Conservation (phyloP, 257 asterid genomes). For the Ballota nigra region DNA sequence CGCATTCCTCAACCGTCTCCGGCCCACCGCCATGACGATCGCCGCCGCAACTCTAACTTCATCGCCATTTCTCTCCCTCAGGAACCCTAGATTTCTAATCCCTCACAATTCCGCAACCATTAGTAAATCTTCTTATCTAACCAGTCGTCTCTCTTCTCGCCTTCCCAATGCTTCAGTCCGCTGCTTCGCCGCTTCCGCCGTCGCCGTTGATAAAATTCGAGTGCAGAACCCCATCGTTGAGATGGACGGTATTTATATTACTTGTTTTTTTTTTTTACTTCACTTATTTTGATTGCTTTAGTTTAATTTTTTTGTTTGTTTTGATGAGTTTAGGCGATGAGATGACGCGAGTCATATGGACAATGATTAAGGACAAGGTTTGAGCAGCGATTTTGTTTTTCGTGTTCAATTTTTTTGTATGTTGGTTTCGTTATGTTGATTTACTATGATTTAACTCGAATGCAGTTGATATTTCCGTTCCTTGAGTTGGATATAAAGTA, state of each 20-base stretch:
- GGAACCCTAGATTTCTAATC: slow-evolving; percentile 27
- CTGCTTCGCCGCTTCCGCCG: slow-evolving; percentile 52
- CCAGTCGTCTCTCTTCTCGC: slow-evolving; percentile 30
- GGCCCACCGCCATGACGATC: slow-evolving; percentile 50
- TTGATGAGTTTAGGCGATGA: slow-evolving; percentile 61
- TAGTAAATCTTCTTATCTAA: slow-evolving; percentile 27
- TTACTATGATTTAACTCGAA: background rate
- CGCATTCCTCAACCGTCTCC: slow-evolving; percentile 32
- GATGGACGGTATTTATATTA: slow-evolving; percentile 66
- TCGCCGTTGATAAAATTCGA: slow-evolving; percentile 48
- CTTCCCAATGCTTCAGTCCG: slow-evolving; percentile 46
- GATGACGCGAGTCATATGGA: slow-evolving; percentile 93
- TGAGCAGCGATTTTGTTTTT: background rate
- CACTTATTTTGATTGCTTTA: background rate
- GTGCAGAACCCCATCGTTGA: slow-evolving; percentile 89
- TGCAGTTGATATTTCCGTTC: slow-evolving; percentile 82
- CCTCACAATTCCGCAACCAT: slow-evolving; percentile 14
- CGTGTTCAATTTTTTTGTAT: background rate
- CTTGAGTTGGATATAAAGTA: slow-evolving; percentile 86
- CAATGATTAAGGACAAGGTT: slow-evolving; percentile 85
- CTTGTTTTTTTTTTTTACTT: background rate
- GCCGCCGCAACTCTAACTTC: slow-evolving; percentile 40
- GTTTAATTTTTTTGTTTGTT: background rate
- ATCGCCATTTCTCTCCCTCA: slow-evolving; percentile 25
- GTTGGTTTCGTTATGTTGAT: background rate